A percentile compares a stretch with the other conserved stretches of the same genome.
Conservation (phyloP, 345 rosid genomes). For the Schrenkiella parvula region DNA sequence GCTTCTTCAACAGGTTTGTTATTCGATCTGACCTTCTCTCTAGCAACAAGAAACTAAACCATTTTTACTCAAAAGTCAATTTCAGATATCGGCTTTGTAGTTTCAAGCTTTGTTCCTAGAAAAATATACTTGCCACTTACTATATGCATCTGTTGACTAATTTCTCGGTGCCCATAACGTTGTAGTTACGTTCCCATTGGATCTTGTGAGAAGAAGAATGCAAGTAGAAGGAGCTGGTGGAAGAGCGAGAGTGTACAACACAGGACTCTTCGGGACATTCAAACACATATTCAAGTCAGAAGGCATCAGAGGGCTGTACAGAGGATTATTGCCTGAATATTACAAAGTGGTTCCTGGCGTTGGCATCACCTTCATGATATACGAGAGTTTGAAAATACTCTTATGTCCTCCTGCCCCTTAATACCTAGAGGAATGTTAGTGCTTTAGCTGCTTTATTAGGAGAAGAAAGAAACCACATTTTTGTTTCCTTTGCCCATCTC, state of each 20-base stretch:
- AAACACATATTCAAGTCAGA: conserved; percentile 70
- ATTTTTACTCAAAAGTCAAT: background rate
- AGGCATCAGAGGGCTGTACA: conserved; percentile 78
- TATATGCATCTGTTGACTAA: background rate
- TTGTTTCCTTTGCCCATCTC: background rate
- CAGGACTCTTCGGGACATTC: conserved; percentile 73
- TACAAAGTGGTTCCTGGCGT: conserved; percentile 96
- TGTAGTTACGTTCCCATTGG: conserved; percentile 87
- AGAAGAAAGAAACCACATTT: conserved; percentile 6
- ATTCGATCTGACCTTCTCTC: background rate
- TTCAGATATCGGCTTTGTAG: background rate
- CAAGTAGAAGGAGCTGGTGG: conserved; percentile 98
- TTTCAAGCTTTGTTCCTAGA: background rate
- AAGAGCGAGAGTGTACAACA: conserved; percentile 68
- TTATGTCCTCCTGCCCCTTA: conserved; percentile 33
- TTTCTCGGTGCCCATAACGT: background rate
- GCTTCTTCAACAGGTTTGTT: conserved; percentile 85
- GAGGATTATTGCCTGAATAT: conserved; percentile 95
- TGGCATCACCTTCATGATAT: conserved; percentile 89
- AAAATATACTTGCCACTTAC: background rate
- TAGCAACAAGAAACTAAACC: background rate
- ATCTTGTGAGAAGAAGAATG: conserved; percentile 94
- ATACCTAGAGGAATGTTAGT: background rate
- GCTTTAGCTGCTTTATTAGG: conserved; percentile 4
- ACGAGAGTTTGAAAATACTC: conserved; percentile 61